Conservation (phyloP, 768 basidiomycete genomes). For the Lanmaoa rubissima region DNA sequence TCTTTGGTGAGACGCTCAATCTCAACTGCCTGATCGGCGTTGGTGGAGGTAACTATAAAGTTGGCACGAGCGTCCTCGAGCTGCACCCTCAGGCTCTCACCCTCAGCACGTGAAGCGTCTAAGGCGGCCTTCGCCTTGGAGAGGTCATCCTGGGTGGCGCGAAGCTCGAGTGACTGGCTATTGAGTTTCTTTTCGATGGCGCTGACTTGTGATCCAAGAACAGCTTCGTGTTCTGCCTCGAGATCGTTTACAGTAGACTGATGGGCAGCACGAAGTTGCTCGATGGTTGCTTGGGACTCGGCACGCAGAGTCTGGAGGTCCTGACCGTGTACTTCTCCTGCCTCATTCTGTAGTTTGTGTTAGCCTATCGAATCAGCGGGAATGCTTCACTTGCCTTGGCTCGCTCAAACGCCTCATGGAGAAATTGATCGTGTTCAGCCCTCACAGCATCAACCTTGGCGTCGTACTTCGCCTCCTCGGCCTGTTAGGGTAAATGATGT, state of each 20-base stretch:
- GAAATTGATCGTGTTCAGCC: conserved; percentile 56
- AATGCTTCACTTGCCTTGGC: conserved; percentile 57
- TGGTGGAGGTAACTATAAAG: conserved; percentile 39
- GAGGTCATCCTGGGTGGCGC: conserved; percentile 83
- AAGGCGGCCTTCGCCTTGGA: conserved; percentile 66
- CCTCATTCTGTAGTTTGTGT: conserved; percentile 54
- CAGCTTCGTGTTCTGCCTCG: conserved; percentile 60
- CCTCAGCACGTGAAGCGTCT: conserved; percentile 51
- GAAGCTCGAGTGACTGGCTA: conserved; percentile 66
- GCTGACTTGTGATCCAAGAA: conserved; percentile 55
- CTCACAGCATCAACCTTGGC: conserved; percentile 65
- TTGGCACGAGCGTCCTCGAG: conserved; percentile 59
- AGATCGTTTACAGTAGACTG: conserved; percentile 58
- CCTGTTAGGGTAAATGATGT: conserved; percentile 37
- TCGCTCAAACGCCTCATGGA: conserved; percentile 71
- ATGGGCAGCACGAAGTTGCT: conserved; percentile 66
- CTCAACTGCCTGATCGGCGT: conserved; percentile 52
- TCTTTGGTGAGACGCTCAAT: conserved; percentile 56
- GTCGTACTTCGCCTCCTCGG: conserved; percentile 66
- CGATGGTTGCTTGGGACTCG: conserved; percentile 61
- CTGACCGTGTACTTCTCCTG: conserved; percentile 61
- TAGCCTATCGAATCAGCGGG: background rate
- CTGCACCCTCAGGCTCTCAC: conserved; percentile 57
- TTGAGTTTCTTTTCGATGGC: conserved; percentile 62
- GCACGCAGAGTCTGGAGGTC: conserved; percentile 72